phyloP scores from a whole-genome alignment of 1,139 yeast genomes.

The Kurtzmaniella quercitrusa region DNA sequence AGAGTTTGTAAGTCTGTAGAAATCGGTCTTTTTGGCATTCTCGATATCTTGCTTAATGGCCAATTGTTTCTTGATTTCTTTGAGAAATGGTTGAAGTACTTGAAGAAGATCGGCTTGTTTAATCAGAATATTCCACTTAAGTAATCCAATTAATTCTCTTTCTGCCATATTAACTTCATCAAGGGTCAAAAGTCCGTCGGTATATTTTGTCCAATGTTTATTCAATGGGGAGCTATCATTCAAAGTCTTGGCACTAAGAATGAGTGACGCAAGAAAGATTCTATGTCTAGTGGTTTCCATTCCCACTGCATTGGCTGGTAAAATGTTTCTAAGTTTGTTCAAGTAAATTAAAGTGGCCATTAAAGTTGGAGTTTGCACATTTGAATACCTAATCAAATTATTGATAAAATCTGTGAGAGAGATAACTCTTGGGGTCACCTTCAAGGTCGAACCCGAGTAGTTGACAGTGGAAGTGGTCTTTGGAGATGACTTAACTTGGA shows the following conservation, averaged over 20 bases:
- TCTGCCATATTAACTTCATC: slow-evolving; percentile 89
- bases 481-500: slow-evolving; percentile 42
- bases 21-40: slow-evolving; percentile 29
- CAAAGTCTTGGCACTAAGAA: slow-evolving; percentile 83
- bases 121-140: slow-evolving; percentile 80
- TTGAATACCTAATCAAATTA: slow-evolving; percentile 69
- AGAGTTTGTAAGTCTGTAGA: slow-evolving; percentile 35
- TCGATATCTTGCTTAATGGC: slow-evolving; percentile 28
- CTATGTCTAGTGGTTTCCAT: slow-evolving; percentile 93
- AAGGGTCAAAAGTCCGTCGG: slow-evolving; percentile 72
- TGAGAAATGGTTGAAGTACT: slow-evolving; percentile 70
- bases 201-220: slow-evolving; percentile 92
- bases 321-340: slow-evolving; percentile 65
- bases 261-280: slow-evolving; percentile 81
- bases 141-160: slow-evolving; percentile 72
- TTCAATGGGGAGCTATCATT: slow-evolving; percentile 94
- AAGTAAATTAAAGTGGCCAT: slow-evolving; percentile 88
- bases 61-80: slow-evolving; percentile 53
- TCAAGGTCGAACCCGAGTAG: slow-evolving; percentile 12
- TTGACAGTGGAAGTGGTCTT: slow-evolving; percentile 14
- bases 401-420: slow-evolving; percentile 61
- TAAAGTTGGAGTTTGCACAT: slow-evolving; percentile 91
- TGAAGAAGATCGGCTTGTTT: slow-evolving; percentile 63
- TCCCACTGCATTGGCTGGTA: slow-evolving; percentile 88
- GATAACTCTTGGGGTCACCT: slow-evolving; percentile 23